Percentiles rank a stretch among this genome's conserved stretches.
phyloP scores from a whole-genome alignment of 2,329 filamentous ascomycete genomes.

The Aureobasidium leucospermi region DNA sequence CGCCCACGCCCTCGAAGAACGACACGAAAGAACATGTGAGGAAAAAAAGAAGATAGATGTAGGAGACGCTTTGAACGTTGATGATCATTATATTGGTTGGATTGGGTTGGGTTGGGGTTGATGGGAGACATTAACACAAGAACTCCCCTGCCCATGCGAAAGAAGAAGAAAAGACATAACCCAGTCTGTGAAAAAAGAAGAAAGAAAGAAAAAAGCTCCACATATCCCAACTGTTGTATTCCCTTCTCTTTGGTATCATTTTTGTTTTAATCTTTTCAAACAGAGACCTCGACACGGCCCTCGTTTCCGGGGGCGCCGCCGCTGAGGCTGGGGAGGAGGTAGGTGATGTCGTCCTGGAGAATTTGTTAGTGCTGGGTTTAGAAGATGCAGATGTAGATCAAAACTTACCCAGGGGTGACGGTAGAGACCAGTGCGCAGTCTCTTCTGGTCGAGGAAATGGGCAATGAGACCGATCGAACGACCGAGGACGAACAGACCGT shows the following conservation, averaged over 20 bases:
- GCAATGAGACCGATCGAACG: constrained; percentile 98
- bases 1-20: too few species aligned
- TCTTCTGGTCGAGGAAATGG: constrained; percentile 99
- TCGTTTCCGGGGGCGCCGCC: constrained; percentile 65
- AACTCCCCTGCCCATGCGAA: constrained; percentile 9
- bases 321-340: constrained; percentile 75
- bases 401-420: constrained; percentile 56
- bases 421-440: constrained; percentile 95
- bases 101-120: neutral
- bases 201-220: constrained; percentile 5
- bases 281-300: constrained; percentile 74
- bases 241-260: constrained; percentile 11
- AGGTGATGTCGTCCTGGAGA: constrained; percentile 93
- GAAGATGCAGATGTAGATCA: neutral
- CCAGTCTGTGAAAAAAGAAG: constrained; percentile 4
- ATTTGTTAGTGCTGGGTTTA: neutral
- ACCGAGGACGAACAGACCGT: constrained; percentile 97
- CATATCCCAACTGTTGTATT: constrained; percentile 4
- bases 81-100: constrained; percentile 6
- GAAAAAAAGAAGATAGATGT: neutral
- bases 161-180: constrained; percentile 5
- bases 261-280: constrained; percentile 8
- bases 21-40: too few species aligned
- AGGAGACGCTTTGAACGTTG: constrained; percentile 1
- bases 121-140: neutral